phyloP scores from a whole-genome alignment of 1,284 basidiomycete species.

The Microbotryum silenes-acaulis region DNA sequence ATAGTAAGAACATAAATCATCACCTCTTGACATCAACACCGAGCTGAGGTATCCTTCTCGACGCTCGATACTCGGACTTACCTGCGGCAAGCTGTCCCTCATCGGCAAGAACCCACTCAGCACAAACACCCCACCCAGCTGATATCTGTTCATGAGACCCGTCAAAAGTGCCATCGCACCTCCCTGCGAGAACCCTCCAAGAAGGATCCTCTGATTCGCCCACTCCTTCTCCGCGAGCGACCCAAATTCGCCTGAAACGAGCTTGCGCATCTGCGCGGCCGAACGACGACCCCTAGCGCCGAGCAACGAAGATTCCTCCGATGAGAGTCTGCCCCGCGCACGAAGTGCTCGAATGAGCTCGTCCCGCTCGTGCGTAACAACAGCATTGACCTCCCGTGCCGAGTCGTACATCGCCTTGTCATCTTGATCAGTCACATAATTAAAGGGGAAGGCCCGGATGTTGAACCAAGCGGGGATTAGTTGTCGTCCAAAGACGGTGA shows the following conservation, averaged over 20 bases:
- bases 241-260: constrained; percentile 10
- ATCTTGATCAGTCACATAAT: constrained; percentile 11
- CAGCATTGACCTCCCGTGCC: constrained; percentile 17
- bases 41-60: neutral
- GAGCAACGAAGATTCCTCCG: neutral
- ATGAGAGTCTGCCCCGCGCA: neutral
- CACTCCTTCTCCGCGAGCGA: constrained; percentile 19
- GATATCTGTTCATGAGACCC: constrained; percentile 8
- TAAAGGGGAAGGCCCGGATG: constrained; percentile 21
- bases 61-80: neutral
- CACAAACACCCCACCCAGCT: constrained; percentile 14
- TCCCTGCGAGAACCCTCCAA: constrained; percentile 26
- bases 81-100: constrained; percentile 11
- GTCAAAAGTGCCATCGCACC: constrained; percentile 11
- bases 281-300: neutral
- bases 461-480: constrained; percentile 22
- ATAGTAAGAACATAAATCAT: neutral
- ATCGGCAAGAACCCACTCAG: constrained; percentile 21
- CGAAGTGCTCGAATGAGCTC: constrained; percentile 17
- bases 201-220: constrained; percentile 20
- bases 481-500: no score
- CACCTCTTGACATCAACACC: neutral
- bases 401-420: constrained; percentile 6
- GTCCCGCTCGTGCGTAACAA: constrained; percentile 16
- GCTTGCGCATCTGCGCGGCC: no score